phyloP scores from a whole-genome alignment of 2,329 filamentous ascomycete species.

The Fusarium clavum region DNA sequence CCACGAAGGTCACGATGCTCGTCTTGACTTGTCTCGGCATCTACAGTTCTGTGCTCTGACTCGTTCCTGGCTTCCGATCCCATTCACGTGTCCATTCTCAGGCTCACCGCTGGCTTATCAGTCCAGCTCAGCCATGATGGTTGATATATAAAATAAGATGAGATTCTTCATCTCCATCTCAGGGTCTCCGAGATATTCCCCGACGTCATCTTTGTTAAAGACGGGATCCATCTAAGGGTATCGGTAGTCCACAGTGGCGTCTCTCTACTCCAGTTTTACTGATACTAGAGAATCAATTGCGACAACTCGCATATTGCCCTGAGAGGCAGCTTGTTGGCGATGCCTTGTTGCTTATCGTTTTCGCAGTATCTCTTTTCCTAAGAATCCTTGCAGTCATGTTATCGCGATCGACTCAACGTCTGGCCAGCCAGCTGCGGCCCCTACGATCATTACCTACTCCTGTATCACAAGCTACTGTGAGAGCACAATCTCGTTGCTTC shows the following conservation, averaged over 20 bases:
- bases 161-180: constrained; percentile 20
- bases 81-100: constrained; percentile 29
- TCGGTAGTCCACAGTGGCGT: constrained; percentile 24
- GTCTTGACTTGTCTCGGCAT: constrained; percentile 34
- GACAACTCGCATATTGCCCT: not conserved
- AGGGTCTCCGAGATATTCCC: constrained; percentile 30
- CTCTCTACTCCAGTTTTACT: constrained; percentile 5
- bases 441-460: constrained; percentile 12
- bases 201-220: constrained; percentile 24
- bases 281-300: constrained; percentile 1
- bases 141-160: constrained; percentile 17
- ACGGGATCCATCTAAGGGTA: constrained; percentile 5
- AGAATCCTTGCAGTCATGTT: constrained; percentile 26
- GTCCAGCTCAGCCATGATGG: not conserved
- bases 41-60: constrained; percentile 11
- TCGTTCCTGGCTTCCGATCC: constrained; percentile 4
- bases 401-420: constrained; percentile 26
- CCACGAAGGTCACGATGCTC: constrained; percentile 29
- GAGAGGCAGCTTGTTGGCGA: constrained; percentile 11
- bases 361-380: not conserved
- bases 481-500: constrained; percentile 29
- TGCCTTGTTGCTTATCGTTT: constrained; percentile 10
- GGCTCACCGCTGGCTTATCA: constrained; percentile 28
- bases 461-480: constrained; percentile 13
- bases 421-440: constrained; percentile 25